Conservation (phyloP, 2,329 filamentous ascomycete species). For the Clonostachys rhizophaga region DNA sequence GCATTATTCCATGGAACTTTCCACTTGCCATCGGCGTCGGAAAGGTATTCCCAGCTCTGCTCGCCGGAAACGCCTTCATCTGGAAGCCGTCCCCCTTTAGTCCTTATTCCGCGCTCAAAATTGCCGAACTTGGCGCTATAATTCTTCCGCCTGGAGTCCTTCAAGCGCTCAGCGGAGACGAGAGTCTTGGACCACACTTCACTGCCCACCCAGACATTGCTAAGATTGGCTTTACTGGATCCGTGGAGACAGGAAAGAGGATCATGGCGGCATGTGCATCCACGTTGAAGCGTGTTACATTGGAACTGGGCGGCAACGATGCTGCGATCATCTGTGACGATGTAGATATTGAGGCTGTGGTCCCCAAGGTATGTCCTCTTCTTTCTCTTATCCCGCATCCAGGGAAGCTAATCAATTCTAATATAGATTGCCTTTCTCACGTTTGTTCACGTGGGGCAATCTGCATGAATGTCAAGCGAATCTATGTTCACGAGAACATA, state of each 20-base stretch:
- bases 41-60: conserved; percentile 51
- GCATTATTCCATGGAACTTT: conserved; percentile 55
- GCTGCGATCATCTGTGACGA: conserved; percentile 15
- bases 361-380: neutral
- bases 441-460: conserved; percentile 2
- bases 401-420: too few species aligned
- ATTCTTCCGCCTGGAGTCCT: conserved; percentile 61
- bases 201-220: conserved; percentile 54
- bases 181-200: conserved; percentile 53
- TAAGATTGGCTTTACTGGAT: conserved; percentile 63
- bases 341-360: conserved; percentile 31
- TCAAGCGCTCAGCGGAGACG: conserved; percentile 55
- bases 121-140: conserved; percentile 49
- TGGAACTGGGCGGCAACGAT: conserved; percentile 38
- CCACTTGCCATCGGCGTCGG: conserved; percentile 44
- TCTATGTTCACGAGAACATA: conserved; percentile 54
- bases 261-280: conserved; percentile 51
- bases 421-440: conserved; percentile 11
- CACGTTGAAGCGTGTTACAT: conserved; percentile 55
- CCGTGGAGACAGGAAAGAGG: conserved; percentile 54
- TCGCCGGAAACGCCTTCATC: conserved; percentile 52
- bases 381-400: neutral
- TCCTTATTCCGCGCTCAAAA: conserved; percentile 52
- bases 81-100: conserved; percentile 55
- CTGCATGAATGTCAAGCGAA: conserved; percentile 30